A percentile compares a stretch with the other conserved stretches of the same genome.
Conservation (phyloP, 2,329 filamentous ascomycete species). For the Aspergillus pseudonomiae region DNA sequence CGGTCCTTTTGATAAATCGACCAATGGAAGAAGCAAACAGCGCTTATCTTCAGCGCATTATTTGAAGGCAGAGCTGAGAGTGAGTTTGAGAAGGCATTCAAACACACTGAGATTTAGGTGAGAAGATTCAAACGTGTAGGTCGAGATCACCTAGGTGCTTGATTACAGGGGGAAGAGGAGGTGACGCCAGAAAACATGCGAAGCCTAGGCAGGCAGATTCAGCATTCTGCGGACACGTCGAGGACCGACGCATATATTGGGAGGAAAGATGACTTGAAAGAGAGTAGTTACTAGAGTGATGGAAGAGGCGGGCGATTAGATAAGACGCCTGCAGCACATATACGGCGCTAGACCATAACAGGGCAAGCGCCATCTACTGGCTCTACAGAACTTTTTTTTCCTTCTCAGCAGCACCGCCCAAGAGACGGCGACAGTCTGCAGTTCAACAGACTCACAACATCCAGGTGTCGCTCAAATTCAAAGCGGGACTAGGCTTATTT, state of each 20-base stretch:
- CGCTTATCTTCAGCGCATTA: neutral
- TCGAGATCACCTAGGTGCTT: neutral
- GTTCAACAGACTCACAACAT: slow-evolving; percentile 25
- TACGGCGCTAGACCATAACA: slow-evolving; percentile 28
- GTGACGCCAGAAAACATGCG: neutral
- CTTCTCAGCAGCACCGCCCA: slow-evolving; percentile 34
- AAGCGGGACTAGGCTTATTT: slow-evolving; percentile 14
- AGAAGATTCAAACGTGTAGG: neutral
- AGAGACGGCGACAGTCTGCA: slow-evolving; percentile 27
- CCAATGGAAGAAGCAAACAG: neutral
- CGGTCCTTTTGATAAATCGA: neutral
- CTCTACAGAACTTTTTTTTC: slow-evolving; percentile 49
- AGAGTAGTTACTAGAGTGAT: too few species aligned
- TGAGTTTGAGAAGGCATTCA: neutral
- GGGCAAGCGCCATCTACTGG: slow-evolving; percentile 34
- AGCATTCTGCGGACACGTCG: neutral
- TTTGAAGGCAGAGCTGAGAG: neutral
- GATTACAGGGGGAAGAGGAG: too few species aligned
- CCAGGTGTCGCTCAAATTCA: slow-evolving; percentile 23
- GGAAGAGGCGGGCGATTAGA: slow-evolving; percentile 32
- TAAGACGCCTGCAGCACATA: slow-evolving; percentile 27
- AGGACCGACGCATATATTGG: neutral
- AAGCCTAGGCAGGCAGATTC: neutral
- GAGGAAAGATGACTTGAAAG: neutral
- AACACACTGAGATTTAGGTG: neutral